phyloP scores from a whole-genome alignment of 345 rosid species.

The Citrus reticulata region DNA sequence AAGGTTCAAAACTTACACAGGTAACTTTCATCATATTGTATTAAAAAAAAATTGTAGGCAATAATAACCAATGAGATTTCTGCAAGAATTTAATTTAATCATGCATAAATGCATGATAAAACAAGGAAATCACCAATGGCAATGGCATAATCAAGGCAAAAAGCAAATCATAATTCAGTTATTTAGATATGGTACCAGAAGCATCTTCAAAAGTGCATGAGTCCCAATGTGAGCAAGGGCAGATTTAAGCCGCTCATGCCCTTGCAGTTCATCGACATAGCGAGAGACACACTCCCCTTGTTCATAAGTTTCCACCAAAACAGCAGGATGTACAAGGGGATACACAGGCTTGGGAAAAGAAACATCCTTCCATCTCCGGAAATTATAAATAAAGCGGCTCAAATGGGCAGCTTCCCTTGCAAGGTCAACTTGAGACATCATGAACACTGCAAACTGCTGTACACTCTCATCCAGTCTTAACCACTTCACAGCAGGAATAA shows the following conservation, averaged over 20 bases:
- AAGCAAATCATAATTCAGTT: neutral
- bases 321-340: slow-evolving; percentile 97
- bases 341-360: slow-evolving; percentile 96
- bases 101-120: neutral
- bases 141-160: neutral
- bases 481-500: slow-evolving; percentile 83
- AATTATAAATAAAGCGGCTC: slow-evolving; percentile 88
- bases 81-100: neutral
- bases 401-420: slow-evolving; percentile 99
- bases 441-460: slow-evolving; percentile 88
- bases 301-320: slow-evolving; percentile 90
- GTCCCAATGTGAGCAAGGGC: slow-evolving; percentile 95
- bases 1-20: neutral
- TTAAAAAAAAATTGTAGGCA: neutral
- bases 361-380: slow-evolving; percentile 88
- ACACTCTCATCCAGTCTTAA: slow-evolving; percentile 95
- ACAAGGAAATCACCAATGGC: neutral
- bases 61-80: neutral
- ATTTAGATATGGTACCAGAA: slow-evolving; percentile 50
- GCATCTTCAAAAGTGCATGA: slow-evolving; percentile 97
- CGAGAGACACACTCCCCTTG: slow-evolving; percentile 87
- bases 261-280: slow-evolving; percentile 78
- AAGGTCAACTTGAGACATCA: slow-evolving; percentile 99
- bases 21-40: neutral
- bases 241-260: slow-evolving; percentile 60